Percentiles rank a stretch among this genome's conserved stretches.
Conservation (phyloP, 2,329 filamentous ascomycete species). For the Blastomyces parvus region DNA sequence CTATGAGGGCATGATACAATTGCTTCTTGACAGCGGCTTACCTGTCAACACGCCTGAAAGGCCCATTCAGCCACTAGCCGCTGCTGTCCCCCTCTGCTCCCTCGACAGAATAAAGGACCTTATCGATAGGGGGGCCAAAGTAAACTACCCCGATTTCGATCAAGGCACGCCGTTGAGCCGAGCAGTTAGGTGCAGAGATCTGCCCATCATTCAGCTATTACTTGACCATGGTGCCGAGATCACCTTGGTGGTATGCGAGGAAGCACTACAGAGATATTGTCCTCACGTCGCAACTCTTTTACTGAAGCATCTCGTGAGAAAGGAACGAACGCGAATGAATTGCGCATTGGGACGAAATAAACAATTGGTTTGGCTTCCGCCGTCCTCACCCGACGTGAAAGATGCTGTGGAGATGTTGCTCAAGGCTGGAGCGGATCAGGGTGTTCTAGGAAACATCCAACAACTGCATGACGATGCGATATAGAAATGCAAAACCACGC, state of each 20-base stretch:
- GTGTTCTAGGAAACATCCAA: not conserved
- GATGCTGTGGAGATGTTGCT: not conserved
- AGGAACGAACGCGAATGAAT: not conserved
- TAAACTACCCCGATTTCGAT: not conserved
- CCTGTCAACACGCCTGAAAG: not conserved
- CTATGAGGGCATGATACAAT: not conserved
- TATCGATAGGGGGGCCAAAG: not conserved
- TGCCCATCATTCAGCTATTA: not conserved
- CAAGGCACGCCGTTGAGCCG: not conserved
- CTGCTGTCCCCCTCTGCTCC: not conserved
- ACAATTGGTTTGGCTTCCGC: not conserved
- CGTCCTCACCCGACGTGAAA: not conserved
- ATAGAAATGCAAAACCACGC: not conserved
- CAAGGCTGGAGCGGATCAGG: not conserved
- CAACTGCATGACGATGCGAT: not conserved
- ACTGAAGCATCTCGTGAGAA: not conserved
- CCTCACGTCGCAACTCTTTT: not conserved
- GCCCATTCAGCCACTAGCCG: not conserved
- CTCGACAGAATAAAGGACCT: not conserved
- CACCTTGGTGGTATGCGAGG: not conserved
- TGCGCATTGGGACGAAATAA: not conserved
- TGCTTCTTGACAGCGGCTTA: not conserved
- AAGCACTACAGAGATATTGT: not conserved
- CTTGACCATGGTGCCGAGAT: not conserved
- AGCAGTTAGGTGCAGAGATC: not conserved